Base-by-base conservation (phyloP, 768 basidiomycete species). In the Baorangia bicolor region DNA sequence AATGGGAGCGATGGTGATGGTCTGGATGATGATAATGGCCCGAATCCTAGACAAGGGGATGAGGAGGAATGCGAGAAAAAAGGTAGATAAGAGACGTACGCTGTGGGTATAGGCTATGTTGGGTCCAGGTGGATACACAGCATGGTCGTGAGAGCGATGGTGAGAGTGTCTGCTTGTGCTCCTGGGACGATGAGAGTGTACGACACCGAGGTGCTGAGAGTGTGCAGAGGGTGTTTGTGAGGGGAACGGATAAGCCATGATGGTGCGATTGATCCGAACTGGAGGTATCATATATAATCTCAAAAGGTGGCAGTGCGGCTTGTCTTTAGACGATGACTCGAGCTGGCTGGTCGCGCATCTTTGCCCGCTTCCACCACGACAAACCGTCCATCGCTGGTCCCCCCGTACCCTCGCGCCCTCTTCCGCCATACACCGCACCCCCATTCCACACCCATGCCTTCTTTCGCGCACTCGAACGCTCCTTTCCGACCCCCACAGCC, bases 401-500 rank as follows among this genome's bases (percentile, higher is more conserved):
- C 0, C 62, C 69, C 1, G 55, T 60, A 4, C 64, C 69, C 31
- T 5, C 64, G 28, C 13, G 33, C 43, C 42, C 63, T 34, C 65
- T 56, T 47, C 65, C 67, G 49, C 74, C 71, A 1, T 87, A 88
- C 68, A 69, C 81, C 16, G 80, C 78, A 33, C 90, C 91, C 9
- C 92, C 92, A 0, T 94, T 94, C 67, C 80, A 94, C 64, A 94
- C 92, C 2, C 87, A 94, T 71, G 75, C 79, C 3, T 92, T 94
- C 75, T 87, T 91, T 59, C 64, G 67, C 23, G 85, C 79, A 1
- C 75, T 94, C 43, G 88, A 92, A 62, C 82, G 79, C 69, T 84
- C 85, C 0, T 93, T 94, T 64, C 82, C 90, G 0, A 84, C 85
- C 0, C 79, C 81, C 3, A 86, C 87, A 1, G 90, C 92, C 13